Evolutionary conservation across 1,284 basidiomycete genomes (phyloP), one percentile per base, ranked within the genome.

Genomic region (Fomitiporia mediterranea): DNA sequence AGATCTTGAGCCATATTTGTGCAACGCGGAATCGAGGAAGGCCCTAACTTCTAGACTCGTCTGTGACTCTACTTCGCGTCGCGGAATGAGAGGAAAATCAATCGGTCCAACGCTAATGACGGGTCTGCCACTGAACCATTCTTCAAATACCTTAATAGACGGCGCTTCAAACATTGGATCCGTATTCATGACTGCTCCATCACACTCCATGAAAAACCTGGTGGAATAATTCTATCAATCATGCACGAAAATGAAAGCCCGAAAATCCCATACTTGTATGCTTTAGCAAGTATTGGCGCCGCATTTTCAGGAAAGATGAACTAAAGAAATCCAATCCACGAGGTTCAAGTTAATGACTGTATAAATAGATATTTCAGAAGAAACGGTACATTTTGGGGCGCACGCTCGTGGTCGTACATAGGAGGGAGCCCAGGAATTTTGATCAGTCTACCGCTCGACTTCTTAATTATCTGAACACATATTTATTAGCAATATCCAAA

Each of bases 391-490:
- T 35, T 35, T 35, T 57, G 55, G 9, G 55, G 49, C n/a, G 19
- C 11, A 35, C 27, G 21, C 27, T 57, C 55, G 28, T 57, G 51
- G 37, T 57, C 55, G 32, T 57, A 52, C 55, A 57, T 57, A 28
- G 38, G 28, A 4, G 50, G 48, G 15, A 57, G n/a, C 5, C 55
- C 55, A 13, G 55, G 49, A 15, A 51, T 25, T 4, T 17, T 32
- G n/a, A 57, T 23, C 17, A 57, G 17, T 17, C 52, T 35, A 2
- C 55, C 55, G 15, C 27, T n/a, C 4, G 28, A 23, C 15, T 43
- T 44, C 4, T 43, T 39, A 23, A 25, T 52, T 6, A 51, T 37
- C 55, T 57, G 23, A 21, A 50, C n/a, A 6, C 9, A 21, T 2
- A 6, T 6, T 11, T 13, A 27, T 13, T 23, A 28, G 23, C 30